These are phyloP conservation scores for Cornus controversa DNA, from an alignment of 148 eudicot species.

Conservation along the genomic window DNA sequence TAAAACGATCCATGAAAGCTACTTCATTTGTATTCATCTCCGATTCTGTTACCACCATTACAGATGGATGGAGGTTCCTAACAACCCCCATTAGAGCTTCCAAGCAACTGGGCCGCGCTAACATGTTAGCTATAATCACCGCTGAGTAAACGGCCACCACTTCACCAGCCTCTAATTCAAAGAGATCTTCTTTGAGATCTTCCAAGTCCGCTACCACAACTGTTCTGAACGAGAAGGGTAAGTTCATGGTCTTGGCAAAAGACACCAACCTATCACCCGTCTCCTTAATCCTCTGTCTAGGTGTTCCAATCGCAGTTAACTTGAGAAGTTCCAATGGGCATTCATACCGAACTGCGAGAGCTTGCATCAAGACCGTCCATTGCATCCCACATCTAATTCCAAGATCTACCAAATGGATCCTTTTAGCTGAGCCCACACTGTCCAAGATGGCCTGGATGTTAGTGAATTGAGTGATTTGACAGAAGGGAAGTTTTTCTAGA, in stretches of 20 bases:
- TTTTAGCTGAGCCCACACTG: conserved; percentile 1
- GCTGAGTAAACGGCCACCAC: not conserved
- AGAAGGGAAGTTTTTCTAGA: conserved; percentile 16
- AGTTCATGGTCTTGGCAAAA: not conserved
- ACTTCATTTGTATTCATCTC: conserved; percentile 7
- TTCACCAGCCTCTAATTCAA: not conserved
- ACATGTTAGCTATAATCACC: not conserved
- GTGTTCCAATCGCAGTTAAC: not conserved
- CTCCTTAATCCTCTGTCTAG: not conserved
- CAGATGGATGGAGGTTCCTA: not conserved
- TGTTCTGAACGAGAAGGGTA: not conserved
- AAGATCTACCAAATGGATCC: conserved; percentile 25
- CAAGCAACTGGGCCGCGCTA: not conserved
- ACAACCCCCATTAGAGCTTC: not conserved
- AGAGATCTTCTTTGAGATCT: not conserved
- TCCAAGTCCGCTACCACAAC: not conserved
- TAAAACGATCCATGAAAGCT: conserved; percentile 19
- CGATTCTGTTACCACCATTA: not conserved
- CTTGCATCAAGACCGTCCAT: not conserved
- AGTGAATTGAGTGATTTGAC: conserved; percentile 13
- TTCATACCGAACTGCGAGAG: not conserved
- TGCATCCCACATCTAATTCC: conserved; percentile 9
- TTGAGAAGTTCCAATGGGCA: not conserved
- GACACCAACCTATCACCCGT: not conserved
- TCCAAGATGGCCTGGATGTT: conserved; percentile 25